Conservation (phyloP, 73 alveolate species). For the Blepharisma stoltei region DNA sequence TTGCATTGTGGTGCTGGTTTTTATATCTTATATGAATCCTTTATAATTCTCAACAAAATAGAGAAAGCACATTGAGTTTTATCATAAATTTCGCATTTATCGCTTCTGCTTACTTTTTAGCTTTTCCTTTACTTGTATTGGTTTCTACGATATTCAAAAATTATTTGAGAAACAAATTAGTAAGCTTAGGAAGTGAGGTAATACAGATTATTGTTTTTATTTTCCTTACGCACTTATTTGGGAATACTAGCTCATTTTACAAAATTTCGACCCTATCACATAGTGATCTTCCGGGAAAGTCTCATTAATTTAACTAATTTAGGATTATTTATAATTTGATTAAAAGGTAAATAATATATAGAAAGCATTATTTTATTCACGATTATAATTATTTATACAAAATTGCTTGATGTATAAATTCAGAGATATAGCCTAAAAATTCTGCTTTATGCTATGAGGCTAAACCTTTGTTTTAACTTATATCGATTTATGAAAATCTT, state of each 20-base stretch:
- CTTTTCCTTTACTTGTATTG: not conserved
- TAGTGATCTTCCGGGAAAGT: constrained; percentile 8
- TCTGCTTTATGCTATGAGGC: no score
- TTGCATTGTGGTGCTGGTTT: constrained; percentile 17
- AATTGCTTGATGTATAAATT: no score
- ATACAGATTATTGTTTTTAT: not conserved
- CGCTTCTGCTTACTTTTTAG: not conserved
- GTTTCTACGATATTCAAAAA: not conserved
- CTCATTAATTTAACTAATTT: not conserved
- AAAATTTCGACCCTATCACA: not conserved
- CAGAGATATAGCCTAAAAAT: no score
- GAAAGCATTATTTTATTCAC: no score
- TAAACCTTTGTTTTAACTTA: no score
- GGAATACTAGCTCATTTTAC: constrained; percentile 13
- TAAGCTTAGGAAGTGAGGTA: not conserved
- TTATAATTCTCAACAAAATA: not conserved
- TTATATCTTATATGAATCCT: no score
- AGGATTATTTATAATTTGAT: not conserved
- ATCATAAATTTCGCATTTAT: not conserved
- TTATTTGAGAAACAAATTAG: not conserved
- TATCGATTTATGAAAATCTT: no score
- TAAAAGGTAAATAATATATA: not conserved
- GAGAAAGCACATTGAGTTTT: not conserved
- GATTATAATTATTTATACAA: no score
- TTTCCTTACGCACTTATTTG: not conserved